These are phyloP conservation scores for Pinus taeda DNA, from an alignment of 75 land plant species.

Conservation along the genomic window DNA sequence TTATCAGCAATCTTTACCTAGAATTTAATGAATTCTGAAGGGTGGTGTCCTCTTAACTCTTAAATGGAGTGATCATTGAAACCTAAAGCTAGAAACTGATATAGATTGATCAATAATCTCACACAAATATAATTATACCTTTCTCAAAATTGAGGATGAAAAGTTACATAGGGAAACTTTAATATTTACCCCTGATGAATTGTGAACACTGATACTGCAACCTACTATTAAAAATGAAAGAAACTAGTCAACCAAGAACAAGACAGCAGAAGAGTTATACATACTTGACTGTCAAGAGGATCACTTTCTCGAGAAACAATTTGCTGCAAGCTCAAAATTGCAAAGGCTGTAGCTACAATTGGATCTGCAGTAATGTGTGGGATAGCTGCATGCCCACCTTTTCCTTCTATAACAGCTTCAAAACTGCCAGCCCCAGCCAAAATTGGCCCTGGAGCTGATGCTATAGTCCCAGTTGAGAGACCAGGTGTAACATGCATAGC, in stretches of 20 bases:
- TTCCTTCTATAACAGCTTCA: slow-evolving; percentile 40
- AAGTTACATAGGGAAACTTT: neutral
- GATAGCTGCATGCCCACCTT: slow-evolving; percentile 66
- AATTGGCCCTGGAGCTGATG: slow-evolving; percentile 46
- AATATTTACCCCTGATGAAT: neutral
- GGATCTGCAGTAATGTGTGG: slow-evolving; percentile 60
- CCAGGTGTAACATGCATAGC: slow-evolving; percentile 55
- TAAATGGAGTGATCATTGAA: neutral
- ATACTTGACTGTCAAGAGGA: slow-evolving; percentile 53
- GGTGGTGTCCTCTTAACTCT: too few species aligned
- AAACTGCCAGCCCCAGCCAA: slow-evolving; percentile 52
- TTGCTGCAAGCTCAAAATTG: slow-evolving; percentile 63
- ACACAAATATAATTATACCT: neutral
- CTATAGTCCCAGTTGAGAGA: slow-evolving; percentile 42
- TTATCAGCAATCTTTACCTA: too few species aligned
- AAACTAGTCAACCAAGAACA: slow-evolving; percentile 11
- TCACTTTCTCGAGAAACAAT: slow-evolving; percentile 69
- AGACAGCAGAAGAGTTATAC: neutral
- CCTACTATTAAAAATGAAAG: neutral
- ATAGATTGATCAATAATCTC: neutral
- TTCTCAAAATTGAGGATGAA: neutral
- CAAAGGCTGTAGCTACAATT: slow-evolving; percentile 50
- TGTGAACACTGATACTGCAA: neutral
- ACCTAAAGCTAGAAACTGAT: neutral
- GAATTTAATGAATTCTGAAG: too few species aligned